phyloP scores from a whole-genome alignment of 257 asterid species.

The Solanum dulcamara region DNA sequence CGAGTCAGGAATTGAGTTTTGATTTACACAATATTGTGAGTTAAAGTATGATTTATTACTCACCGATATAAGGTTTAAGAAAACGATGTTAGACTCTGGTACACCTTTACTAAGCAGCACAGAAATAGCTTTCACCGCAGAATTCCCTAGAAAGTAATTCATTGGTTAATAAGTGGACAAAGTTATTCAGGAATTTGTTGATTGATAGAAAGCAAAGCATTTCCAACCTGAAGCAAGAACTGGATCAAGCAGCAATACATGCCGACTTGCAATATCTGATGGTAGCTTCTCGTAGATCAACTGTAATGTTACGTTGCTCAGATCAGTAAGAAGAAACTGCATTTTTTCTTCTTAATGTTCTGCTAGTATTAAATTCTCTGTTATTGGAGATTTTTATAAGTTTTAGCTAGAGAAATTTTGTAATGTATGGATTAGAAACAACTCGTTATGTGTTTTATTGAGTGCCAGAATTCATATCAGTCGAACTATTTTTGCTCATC shows the following conservation, averaged over 20 bases:
- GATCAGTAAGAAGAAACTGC: slow-evolving; percentile 6
- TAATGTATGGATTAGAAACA: not conserved
- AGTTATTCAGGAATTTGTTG: not conserved
- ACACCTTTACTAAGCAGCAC: slow-evolving; percentile 82
- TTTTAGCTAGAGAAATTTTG: not conserved
- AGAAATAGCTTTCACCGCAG: slow-evolving; percentile 75
- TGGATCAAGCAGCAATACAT: slow-evolving; percentile 82
- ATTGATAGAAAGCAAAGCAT: not conserved
- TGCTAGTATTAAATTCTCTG: not conserved
- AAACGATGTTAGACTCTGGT: slow-evolving; percentile 74
- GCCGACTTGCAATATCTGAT: slow-evolving; percentile 78
- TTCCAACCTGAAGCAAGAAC: slow-evolving; percentile 81
- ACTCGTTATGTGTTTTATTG: not conserved
- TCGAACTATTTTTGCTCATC: not conserved
- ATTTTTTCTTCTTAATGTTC: not conserved
- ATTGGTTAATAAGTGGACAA: not conserved
- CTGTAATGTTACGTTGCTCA: slow-evolving; percentile 23
- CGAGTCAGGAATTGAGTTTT: too few species aligned
- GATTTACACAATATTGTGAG: too few species aligned
- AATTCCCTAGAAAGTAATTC: slow-evolving; percentile 37
- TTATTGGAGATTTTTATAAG: not conserved
- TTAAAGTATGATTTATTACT: too few species aligned
- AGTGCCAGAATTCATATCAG: not conserved
- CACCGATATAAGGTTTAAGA: slow-evolving; percentile 86
- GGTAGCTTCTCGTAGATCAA: slow-evolving; percentile 92